Base-by-base conservation (phyloP, 306 rosid genomes). In the Canavalia ensiformis region DNA sequence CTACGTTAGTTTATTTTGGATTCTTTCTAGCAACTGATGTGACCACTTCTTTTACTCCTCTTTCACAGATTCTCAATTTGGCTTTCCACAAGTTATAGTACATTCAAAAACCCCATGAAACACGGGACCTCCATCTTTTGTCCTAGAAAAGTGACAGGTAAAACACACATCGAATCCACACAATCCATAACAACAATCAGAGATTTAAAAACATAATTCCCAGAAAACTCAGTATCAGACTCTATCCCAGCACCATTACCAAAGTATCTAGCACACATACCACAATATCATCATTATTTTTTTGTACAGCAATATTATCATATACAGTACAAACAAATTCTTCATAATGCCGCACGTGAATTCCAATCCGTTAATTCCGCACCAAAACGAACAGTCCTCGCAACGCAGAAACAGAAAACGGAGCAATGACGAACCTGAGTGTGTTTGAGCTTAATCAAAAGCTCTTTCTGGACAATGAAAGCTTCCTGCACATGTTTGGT, bases 401-500 rank as follows among this genome's bases (percentile, higher is more conserved):
- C 0, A 9, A n/a, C 18, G 34, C n/a, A 41, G 12, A 41, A 50
- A 37, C 9, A 4, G 41, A 82, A 1, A 49, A 82, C 5, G 51
- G 12, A 71, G 58, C 56, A 80, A 73, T 35, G 37, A 86, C 80
- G 39, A 82, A 94, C 98, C 97, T 94, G 92, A 82, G 89, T 83
- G 28, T 63, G 88, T 84, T 92, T 92, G 74, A 91, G 85, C 89
- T 82, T 82, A 67, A 88, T 74, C 56, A 95, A 83, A 59, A 95
- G 97, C 82, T 89, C 90, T 80, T 83, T 92, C 86, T 90, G 97
- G 64, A 76, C 88, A 78, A 52, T 39, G 71, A 95, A 95, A 65
- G 97, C 98, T 71, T 94, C 90, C 63, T 47, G 81, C 9, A 94
- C 66, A 78, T 87, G 30, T 79, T 82, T 83, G 7, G 97, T 87